Base-by-base conservation (phyloP, 1,284 basidiomycete genomes). In the Cryptococcus sp. region DNA sequence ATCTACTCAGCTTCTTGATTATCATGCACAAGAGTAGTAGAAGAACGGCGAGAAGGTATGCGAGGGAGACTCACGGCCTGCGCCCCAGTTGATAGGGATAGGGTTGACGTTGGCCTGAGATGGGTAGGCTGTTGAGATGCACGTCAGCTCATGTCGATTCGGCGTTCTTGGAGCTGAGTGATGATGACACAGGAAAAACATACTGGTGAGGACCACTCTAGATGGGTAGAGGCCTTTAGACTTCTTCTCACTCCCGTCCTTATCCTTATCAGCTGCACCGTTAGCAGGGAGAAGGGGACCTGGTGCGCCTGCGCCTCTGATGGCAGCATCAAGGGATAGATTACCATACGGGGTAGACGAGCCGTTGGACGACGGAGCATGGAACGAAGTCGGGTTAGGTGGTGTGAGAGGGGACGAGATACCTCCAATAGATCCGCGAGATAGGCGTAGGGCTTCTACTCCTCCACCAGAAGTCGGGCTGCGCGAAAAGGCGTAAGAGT, bases 1-100 rank as follows among this genome's bases (percentile, higher is more conserved):
- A 10, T n/a, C 20, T 15, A 44, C 38, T 29, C 11, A 49, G 17
- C 51, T 25, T 25, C 29, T 34, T 38, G n/a, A 11, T 16, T 6
- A 26, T 55, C 11, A 11, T 23, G 2, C 25, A 15, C 16, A 19
- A 8, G 40, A 44, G 25, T 55, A 40, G 52, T 39, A 7, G 23
- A 17, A 20, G 17, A 29, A 43, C n/a, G 46, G 26, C 15, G 29
- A 8, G 19, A 22, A 17, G 23, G n/a, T 25, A 23, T 38, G 11
- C 3, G 26, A 26, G 38, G 81, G 79, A 20, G 74, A 66, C 34
- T 90, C 81, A 63, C 86, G 83, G 0, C 83, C 61, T 0, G 88
- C 89, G 41, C 91, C 93, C 93, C 95, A 97, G 25, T 82, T 78
- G 41, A 98, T 81, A 0, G 87, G 85, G 69, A 86, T 83, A 0